Base-by-base conservation (phyloP, 1,284 basidiomycete genomes). In the Melampsora larici-populina region DNA sequence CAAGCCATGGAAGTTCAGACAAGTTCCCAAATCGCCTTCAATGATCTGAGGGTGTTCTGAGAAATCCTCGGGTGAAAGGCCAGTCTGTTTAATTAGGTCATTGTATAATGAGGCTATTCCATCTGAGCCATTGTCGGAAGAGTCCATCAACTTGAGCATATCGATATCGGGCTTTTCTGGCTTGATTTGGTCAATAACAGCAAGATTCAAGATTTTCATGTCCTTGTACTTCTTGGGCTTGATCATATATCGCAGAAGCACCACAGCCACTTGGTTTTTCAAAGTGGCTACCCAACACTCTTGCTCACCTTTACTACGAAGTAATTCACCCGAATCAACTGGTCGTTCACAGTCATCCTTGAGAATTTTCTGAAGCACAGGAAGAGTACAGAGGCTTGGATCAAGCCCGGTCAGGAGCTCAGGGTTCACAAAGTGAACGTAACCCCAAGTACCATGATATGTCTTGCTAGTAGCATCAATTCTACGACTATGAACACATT, bases 381-480 rank as follows among this genome's bases (percentile, higher is more conserved):
- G 15, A 13, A 65, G 7, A 7, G 21, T 24, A 7, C 31, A 18
- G 5, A 33, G 7, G 8, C 31, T 33, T 7, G n/a, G 21, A 13
- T 68, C 43, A 17, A 48, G n/a, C n/a, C 9, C 15, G 5, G 1
- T 33, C 31, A 65, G 11, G 31, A 65, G 63, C 8, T 65, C 63
- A 15, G 6, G 8, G 7, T 18, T 33, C 5, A 36, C 31, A 18
- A 65, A 65, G 7, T 65, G 63, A 6, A 65, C 63, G 43, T 65
- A 65, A 6, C 63, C 63, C 63, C 63, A 65, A 7, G 63, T 65
- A 21, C 63, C 63, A 65, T 65, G 65, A 51, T 51, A 51, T n/a
- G n/a, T 51, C n/a, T n/a, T n/a, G n/a, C n/a, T n/a, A n/a, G n/a
- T n/a, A n/a, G n/a, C n/a, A n/a, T n/a, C n/a, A n/a, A n/a, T n/a